phyloP scores from a whole-genome alignment of 1,284 basidiomycete genomes.

The Cryptococcus wingfieldii region DNA sequence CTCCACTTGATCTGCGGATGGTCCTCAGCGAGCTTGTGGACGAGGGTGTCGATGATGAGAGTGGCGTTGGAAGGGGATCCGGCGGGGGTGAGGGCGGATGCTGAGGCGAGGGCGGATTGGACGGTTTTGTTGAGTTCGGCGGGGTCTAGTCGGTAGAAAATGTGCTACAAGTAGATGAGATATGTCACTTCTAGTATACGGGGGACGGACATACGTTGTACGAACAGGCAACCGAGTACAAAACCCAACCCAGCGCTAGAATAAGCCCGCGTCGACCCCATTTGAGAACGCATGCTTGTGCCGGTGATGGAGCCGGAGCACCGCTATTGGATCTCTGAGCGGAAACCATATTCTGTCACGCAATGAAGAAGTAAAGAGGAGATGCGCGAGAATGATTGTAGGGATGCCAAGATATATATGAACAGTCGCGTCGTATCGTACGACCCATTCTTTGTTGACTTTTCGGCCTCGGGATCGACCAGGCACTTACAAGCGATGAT shows the following conservation, averaged over 20 bases:
- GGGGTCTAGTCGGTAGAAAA: constrained; percentile 70
- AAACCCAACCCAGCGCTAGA: constrained; percentile 23
- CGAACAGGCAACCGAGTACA: constrained; percentile 26
- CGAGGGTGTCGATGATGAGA: constrained; percentile 56
- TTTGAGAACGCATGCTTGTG: not conserved
- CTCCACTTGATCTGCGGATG: constrained; percentile 62
- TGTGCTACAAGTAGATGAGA: constrained; percentile 38
- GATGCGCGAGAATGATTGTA: no score
- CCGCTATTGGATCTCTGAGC: no score
- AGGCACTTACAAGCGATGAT: no score
- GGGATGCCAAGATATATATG: no score
- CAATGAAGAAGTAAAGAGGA: no score
- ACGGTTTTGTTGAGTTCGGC: constrained; percentile 63
- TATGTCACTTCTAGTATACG: not conserved
- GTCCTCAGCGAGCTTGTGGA: constrained; percentile 67
- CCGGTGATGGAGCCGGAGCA: no score
- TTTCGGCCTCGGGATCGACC: no score
- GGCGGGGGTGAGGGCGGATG: constrained; percentile 26
- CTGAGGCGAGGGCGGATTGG: constrained; percentile 62
- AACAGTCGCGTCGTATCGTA: no score
- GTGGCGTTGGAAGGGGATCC: constrained; percentile 57
- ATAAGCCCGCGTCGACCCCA: constrained; percentile 18
- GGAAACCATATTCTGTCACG: no score
- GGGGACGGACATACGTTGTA: constrained; percentile 29
- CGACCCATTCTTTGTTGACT: no score